Percentiles rank a stretch among this genome's conserved stretches.
Conservation (phyloP, 1,284 basidiomycete genomes). For the Somion occarium region DNA sequence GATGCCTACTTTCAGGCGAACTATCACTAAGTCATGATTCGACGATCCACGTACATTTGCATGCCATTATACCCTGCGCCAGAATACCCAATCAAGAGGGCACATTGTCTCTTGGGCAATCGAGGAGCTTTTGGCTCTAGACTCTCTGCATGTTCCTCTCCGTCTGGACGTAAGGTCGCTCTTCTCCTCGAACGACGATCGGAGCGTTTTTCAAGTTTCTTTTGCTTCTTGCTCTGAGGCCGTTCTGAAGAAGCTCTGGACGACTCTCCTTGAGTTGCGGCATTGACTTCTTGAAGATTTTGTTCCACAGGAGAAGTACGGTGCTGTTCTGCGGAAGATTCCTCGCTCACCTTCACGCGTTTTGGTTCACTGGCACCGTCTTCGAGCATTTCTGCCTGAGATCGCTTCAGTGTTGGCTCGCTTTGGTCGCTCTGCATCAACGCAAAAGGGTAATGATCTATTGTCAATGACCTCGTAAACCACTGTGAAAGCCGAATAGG, state of each 20-base stretch:
- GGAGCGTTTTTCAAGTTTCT: background rate
- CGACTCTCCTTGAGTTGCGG: background rate
- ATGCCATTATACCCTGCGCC: constrained; percentile 87
- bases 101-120: constrained; percentile 70
- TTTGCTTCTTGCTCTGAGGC: constrained; percentile 2
- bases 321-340: background rate
- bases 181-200: constrained; percentile 22
- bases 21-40: no score
- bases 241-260: no score
- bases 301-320: background rate
- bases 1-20: no score
- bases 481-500: no score
- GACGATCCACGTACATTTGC: constrained; percentile 74
- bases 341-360: background rate
- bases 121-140: constrained; percentile 37
- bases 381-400: no score
- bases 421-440: no score
- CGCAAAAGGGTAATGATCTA: no score
- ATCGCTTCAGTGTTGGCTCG: no score
- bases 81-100: constrained; percentile 74
- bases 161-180: constrained; percentile 23
- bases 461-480: no score
- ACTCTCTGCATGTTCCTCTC: constrained; percentile 22
- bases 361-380: background rate
- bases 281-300: background rate